phyloP scores from a whole-genome alignment of 768 basidiomycete genomes.

The Boletales sp. region DNA sequence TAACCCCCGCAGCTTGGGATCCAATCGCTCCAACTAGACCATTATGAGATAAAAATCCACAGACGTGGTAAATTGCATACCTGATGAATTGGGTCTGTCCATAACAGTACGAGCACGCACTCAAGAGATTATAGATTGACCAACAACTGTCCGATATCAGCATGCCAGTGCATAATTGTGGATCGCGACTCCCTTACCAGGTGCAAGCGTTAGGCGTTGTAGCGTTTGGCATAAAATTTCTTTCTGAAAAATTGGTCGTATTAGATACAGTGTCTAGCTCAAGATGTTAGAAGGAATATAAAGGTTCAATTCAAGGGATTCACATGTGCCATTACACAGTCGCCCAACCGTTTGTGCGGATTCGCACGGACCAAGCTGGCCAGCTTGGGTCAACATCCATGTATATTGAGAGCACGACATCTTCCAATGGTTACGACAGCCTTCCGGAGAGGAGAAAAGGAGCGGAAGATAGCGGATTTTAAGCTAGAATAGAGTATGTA shows the following conservation, averaged over 20 bases:
- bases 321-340: conserved; percentile 16
- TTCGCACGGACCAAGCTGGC: conserved; percentile 11
- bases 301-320: background rate
- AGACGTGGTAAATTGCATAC: conserved; percentile 3
- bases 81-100: conserved; percentile 9
- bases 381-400: conserved; percentile 10
- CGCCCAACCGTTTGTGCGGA: conserved; percentile 17
- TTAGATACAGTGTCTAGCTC: conserved; percentile 14
- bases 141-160: conserved; percentile 21
- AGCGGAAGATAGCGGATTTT: too few species aligned
- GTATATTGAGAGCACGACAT: background rate
- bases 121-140: conserved; percentile 29
- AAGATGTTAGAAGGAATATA: background rate
- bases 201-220: conserved; percentile 17
- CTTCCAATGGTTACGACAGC: background rate
- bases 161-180: background rate
- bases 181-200: conserved; percentile 14
- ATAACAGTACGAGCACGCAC: conserved; percentile 22
- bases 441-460: too few species aligned
- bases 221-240: conserved; percentile 14
- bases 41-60: conserved; percentile 1
- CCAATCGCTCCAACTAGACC: conserved; percentile 22
- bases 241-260: conserved; percentile 13
- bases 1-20: conserved; percentile 10
- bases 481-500: too few species aligned